These are phyloP conservation scores for Emmonsia crescens DNA, from an alignment of 2,329 filamentous ascomycete genomes.

Conservation along the genomic window DNA sequence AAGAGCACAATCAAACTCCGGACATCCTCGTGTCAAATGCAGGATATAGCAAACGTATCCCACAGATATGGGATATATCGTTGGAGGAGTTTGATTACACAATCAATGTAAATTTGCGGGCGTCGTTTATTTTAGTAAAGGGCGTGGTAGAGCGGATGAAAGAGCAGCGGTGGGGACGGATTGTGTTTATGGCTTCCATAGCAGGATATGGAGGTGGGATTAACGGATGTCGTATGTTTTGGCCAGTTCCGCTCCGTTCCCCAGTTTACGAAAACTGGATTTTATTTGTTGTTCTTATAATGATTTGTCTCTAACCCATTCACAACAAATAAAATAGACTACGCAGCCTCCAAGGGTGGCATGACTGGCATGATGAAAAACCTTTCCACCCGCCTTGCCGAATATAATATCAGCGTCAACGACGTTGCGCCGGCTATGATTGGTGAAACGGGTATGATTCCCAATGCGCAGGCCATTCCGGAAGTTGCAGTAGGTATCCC, in stretches of 20 bases:
- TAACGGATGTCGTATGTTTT: conserved; percentile 45
- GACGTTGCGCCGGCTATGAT: conserved; percentile 62
- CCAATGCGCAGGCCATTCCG: conserved; percentile 45
- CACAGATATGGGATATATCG: conserved; percentile 46
- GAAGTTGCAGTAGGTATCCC: conserved; percentile 52
- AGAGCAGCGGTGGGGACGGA: conserved; percentile 49
- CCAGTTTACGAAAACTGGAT: background rate
- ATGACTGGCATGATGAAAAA: conserved; percentile 57
- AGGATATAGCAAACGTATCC: conserved; percentile 53
- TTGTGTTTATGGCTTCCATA: conserved; percentile 54
- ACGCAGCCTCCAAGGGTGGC: conserved; percentile 52
- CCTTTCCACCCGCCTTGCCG: conserved; percentile 47
- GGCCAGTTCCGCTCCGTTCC: background rate
- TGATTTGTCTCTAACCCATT: background rate
- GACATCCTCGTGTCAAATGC: conserved; percentile 59
- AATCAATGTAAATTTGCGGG: conserved; percentile 50
- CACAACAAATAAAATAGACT: conserved; percentile 20
- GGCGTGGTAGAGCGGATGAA: conserved; percentile 52
- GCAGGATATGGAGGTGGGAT: conserved; percentile 53
- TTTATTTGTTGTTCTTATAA: background rate
- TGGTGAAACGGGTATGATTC: conserved; percentile 53
- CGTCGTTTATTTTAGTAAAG: conserved; percentile 52
- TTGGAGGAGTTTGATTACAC: conserved; percentile 56
- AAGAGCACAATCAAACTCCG: conserved; percentile 43
- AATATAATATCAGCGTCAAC: conserved; percentile 54